Percentiles rank a stretch among this genome's conserved stretches.
Conservation (phyloP, 306 rosid species). For the Parietaria judaica region DNA sequence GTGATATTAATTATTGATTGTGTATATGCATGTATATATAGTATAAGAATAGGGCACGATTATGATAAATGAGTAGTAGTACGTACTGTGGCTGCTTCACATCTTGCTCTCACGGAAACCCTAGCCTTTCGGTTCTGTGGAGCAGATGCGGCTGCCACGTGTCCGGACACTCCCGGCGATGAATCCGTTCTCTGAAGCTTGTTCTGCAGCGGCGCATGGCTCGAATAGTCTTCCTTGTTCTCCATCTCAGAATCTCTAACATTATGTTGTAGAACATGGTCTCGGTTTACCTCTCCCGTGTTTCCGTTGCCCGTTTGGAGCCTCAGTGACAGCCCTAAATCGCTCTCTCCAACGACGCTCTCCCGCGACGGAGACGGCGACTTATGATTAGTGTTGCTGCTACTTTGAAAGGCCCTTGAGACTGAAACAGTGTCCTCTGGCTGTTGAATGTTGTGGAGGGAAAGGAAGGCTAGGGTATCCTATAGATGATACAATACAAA, state of each 20-base stretch:
- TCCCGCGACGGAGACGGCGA: conserved; percentile 21
- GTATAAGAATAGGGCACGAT: background rate
- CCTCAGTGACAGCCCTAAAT: conserved; percentile 64
- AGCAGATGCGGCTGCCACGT: conserved; percentile 18
- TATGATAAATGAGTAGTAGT: background rate
- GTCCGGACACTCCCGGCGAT: conserved; percentile 18
- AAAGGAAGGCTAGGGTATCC: conserved; percentile 51
- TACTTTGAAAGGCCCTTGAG: conserved; percentile 17
- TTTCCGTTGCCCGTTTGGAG: conserved; percentile 33
- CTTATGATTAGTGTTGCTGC: conserved; percentile 12
- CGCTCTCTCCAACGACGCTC: conserved; percentile 21
- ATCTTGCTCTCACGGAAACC: conserved; percentile 96
- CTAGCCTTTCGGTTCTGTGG: conserved; percentile 79
- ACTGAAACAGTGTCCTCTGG: conserved; percentile 7
- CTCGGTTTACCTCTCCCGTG: conserved; percentile 12
- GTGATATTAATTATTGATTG: background rate
- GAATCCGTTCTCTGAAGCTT: conserved; percentile 31
- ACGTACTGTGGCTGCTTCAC: conserved; percentile 84
- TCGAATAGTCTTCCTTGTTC: conserved; percentile 16
- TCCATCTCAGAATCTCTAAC: background rate
- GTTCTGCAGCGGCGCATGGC: conserved; percentile 29
- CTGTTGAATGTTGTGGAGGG: conserved; percentile 33
- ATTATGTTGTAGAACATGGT: background rate
- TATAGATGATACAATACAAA: conserved; percentile 14
- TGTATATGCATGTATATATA: background rate